Conservation (phyloP, 805 yeast genomes). For the Myxozyma melibiosi region DNA sequence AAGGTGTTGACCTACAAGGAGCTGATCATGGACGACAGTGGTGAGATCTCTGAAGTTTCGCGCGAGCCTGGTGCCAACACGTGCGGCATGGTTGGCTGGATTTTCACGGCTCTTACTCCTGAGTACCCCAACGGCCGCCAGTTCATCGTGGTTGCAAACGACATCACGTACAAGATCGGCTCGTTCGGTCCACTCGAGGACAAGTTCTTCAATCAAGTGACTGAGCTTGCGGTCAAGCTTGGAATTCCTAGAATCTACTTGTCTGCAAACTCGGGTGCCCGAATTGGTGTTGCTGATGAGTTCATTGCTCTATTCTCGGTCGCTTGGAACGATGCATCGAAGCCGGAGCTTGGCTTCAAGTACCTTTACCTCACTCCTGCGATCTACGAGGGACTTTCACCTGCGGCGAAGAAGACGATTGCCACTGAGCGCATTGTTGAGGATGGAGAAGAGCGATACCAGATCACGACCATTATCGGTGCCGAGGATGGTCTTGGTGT, state of each 20-base stretch:
- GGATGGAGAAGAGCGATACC: conserved; percentile 77
- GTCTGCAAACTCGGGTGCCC: conserved; percentile 98
- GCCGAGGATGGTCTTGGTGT: conserved; percentile 97
- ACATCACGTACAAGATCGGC: conserved; percentile 96
- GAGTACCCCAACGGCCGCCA: conserved; percentile 97
- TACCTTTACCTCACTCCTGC: conserved; percentile 81
- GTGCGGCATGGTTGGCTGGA: conserved; percentile 98
- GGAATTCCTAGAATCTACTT: conserved; percentile 96
- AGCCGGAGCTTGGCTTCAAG: conserved; percentile 83
- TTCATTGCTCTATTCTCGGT: conserved; percentile 84
- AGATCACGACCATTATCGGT: conserved; percentile 86
- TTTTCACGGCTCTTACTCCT: conserved; percentile 87
- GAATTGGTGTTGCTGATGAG: conserved; percentile 98
- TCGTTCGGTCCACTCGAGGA: conserved; percentile 98
- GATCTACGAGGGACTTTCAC: conserved; percentile 58
- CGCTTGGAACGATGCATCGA: conserved; percentile 80
- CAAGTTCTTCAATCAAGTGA: conserved; percentile 84
- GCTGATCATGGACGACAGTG: conserved; percentile 80
- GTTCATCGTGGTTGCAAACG: conserved; percentile 91
- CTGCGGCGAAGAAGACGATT: conserved; percentile 48
- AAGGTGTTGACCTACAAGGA: conserved; percentile 79
- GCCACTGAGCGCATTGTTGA: conserved; percentile 79
- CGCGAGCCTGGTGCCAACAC: conserved; percentile 96
- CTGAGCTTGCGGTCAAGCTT: conserved; percentile 83
- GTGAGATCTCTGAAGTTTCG: conserved; percentile 78